Conservation (phyloP, 768 basidiomycete species). For the Rossbeevera mucosa region DNA sequence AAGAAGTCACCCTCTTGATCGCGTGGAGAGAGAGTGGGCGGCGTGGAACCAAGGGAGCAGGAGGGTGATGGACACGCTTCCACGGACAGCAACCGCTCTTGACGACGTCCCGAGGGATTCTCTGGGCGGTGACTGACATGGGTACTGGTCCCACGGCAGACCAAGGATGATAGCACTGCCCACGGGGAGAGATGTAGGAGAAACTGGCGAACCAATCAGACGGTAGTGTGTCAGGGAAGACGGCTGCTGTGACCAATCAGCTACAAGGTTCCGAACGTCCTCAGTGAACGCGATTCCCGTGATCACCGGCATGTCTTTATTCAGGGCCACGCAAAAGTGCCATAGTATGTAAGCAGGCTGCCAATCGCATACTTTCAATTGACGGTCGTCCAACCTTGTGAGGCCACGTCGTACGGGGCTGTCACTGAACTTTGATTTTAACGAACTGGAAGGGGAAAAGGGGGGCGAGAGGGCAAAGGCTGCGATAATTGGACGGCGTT, state of each 20-base stretch:
- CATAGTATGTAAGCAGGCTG: not conserved
- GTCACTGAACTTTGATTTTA: too few relatives aligned
- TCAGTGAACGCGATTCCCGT: not conserved
- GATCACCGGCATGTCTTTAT: not conserved
- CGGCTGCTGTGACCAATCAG: not conserved
- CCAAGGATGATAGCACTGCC: not conserved
- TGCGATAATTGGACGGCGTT: not conserved
- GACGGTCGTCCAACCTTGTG: not conserved
- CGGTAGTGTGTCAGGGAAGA: not conserved
- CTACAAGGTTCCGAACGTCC: not conserved
- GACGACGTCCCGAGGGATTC: not conserved
- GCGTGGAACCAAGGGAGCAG: not conserved
- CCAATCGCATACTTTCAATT: not conserved
- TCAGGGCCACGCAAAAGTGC: not conserved
- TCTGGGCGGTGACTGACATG: not conserved
- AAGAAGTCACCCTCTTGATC: not conserved
- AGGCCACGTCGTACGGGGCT: not conserved
- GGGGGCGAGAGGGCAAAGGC: not conserved
- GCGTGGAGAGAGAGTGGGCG: not conserved
- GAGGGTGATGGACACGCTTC: not conserved
- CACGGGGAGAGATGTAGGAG: not conserved
- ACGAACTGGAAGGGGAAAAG: not conserved
- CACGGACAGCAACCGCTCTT: not conserved
- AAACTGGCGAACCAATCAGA: not conserved
- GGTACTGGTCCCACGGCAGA: not conserved